Evolutionary conservation across 768 basidiomycete genomes (phyloP).

Genomic region (Panellus pusillus): DNA sequence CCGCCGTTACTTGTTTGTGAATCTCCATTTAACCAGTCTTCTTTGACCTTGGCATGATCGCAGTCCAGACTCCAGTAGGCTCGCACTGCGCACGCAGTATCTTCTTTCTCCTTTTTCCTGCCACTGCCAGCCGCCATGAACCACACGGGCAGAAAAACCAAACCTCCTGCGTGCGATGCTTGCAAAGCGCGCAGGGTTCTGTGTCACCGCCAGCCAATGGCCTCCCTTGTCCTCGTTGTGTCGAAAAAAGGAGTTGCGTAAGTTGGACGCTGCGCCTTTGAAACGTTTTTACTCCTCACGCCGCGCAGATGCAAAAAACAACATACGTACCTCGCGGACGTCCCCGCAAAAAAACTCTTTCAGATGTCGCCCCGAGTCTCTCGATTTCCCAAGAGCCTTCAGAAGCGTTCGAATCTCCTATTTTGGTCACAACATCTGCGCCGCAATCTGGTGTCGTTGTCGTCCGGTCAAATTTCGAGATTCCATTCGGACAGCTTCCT

Average conservation of each 20-base stretch:
- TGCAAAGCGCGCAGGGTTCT: conserved; percentile 8
- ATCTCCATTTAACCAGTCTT: too few relatives aligned
- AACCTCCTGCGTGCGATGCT: conserved; percentile 9
- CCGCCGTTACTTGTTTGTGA: too few relatives aligned
- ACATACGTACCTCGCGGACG: conserved; percentile 8
- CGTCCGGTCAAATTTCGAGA: background rate
- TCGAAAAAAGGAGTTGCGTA: conserved; percentile 9
- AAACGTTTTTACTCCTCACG: background rate
- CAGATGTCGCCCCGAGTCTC: background rate
- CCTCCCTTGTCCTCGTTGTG: conserved; percentile 9
- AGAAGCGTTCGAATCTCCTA: too few relatives aligned
- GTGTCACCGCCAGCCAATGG: conserved; percentile 5
- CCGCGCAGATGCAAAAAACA: conserved; percentile 11
- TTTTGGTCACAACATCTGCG: background rate
- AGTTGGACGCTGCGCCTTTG: background rate
- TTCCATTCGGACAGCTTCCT: background rate
- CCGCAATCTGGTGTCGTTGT: background rate
- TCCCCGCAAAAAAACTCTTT: background rate
- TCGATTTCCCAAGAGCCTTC: too few relatives aligned
- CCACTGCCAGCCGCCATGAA: too few relatives aligned
- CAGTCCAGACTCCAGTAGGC: too few relatives aligned
- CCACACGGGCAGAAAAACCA: background rate
- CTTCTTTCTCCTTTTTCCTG: too few relatives aligned
- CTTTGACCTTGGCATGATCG: too few relatives aligned
- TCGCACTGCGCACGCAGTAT: too few relatives aligned